Evolutionary conservation across 2,329 filamentous ascomycete species (phyloP), one percentile per base, ranked within the genome.

Genomic region (Biscogniauxia sp.): DNA sequence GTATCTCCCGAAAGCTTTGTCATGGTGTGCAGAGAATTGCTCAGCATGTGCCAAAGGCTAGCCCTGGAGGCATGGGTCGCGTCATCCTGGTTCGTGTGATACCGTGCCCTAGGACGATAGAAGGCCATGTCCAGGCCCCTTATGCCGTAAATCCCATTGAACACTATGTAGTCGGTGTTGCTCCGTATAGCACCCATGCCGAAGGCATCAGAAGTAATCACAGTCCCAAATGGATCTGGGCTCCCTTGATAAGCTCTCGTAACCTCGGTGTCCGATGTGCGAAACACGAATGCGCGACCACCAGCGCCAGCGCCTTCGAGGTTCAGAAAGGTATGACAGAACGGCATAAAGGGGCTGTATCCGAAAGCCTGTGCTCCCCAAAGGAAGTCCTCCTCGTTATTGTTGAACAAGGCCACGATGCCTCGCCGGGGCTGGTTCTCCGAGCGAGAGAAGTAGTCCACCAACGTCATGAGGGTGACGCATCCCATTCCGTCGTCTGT

Each of bases 401-500:
- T 97, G 80, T 99, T 99, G 72, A 98, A 84, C 26, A 98, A 82
- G 9, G 92, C 83, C 15, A 98, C 85, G 51, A 99, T 83, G 1
- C 93, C 94, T 67, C 89, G 86, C 70, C 87, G 88, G 1, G 93
- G 93, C 70, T 87, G 87, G 65, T 91, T 86, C 26, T 83, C 87
- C 0, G 84, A 78, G 1, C 83, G 83, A 1, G 92, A 93, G 73
- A 96, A 97, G 76, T 97, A 92, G 64, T 88, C 91, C 63, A 98
- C 83, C 54, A 98, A 79, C 74, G 97, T 93, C 54, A 98, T 82
- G 51, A 94, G 80, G 0, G 90, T 90, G n/a, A 96, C 87, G 20
- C 96, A 92, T 26, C 93, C 93, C 63, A 97, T 88, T 7, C 94
- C 95, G 74, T 97, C 92, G 71, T 99, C 95, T 2, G 95, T 98